Evolutionary conservation across 2,329 filamentous ascomycete genomes (phyloP).

Genomic region (Apiospora malaysiana): DNA sequence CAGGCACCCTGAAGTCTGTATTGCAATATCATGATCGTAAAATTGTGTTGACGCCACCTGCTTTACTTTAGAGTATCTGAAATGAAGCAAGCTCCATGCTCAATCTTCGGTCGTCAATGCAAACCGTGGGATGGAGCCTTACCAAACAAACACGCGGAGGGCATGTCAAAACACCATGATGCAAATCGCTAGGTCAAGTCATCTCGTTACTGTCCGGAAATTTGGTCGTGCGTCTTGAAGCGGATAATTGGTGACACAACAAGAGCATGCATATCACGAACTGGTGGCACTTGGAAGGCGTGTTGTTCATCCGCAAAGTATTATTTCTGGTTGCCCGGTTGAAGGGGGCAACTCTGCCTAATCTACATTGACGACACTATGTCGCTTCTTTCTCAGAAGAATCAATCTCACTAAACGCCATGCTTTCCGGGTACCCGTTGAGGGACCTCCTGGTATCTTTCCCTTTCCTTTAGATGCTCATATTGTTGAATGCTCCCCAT

Average conservation of each 20-base stretch:
- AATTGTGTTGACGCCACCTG: slow-evolving; percentile 1
- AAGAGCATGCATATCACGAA: neutral
- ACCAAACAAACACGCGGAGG: neutral
- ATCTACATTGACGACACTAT: slow-evolving; percentile 18
- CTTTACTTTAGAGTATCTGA: slow-evolving; percentile 5
- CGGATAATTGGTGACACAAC: neutral
- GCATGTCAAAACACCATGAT: neutral
- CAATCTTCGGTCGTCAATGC: slow-evolving; percentile 13
- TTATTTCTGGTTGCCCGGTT: slow-evolving; percentile 20
- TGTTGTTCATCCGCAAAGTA: neutral
- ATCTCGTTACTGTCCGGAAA: neutral
- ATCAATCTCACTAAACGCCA: slow-evolving; percentile 38
- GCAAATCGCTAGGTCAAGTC: neutral
- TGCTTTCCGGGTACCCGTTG: slow-evolving; percentile 41
- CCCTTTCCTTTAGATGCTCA: slow-evolving; percentile 40
- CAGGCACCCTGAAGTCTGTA: neutral
- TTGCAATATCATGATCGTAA: neutral
- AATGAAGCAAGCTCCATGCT: slow-evolving; percentile 1
- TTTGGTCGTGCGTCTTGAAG: neutral
- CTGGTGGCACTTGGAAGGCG: neutral
- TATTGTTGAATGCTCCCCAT: slow-evolving; percentile 42
- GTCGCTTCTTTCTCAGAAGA: slow-evolving; percentile 18
- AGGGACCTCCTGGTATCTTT: slow-evolving; percentile 43
- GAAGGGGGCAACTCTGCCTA: slow-evolving; percentile 16
- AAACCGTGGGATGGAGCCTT: neutral